These are phyloP conservation scores for Didymella lethalis DNA, from an alignment of 2,329 filamentous ascomycete species.

Conservation along the genomic window DNA sequence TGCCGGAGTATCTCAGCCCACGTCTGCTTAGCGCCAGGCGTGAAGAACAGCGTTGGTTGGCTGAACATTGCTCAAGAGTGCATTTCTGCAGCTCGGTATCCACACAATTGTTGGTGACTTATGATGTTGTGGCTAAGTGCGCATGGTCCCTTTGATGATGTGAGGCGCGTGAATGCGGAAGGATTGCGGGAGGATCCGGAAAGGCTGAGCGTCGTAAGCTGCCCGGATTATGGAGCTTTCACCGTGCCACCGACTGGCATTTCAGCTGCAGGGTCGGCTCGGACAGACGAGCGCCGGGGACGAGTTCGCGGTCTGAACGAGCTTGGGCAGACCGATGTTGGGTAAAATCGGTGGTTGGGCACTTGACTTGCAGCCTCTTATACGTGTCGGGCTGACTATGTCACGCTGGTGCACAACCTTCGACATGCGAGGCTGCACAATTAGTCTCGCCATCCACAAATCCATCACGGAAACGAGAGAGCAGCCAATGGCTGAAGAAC, in stretches of 20 bases:
- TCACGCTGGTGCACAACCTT: background rate
- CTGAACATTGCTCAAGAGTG: background rate
- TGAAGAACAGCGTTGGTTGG: conserved; percentile 15
- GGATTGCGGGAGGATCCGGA: background rate
- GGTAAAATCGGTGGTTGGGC: background rate
- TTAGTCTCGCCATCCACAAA: background rate
- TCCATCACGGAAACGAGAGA: background rate
- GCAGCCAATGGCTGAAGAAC: background rate
- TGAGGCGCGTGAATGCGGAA: background rate
- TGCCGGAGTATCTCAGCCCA: no score
- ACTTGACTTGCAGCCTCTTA: background rate
- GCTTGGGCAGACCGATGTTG: background rate
- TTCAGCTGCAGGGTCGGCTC: background rate
- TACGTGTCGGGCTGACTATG: background rate
- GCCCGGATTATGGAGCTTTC: background rate
- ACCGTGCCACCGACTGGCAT: background rate
- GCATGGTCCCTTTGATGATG: background rate
- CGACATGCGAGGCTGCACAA: background rate
- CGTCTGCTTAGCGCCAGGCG: conserved; percentile 11
- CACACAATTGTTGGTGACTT: background rate
- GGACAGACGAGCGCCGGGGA: background rate
- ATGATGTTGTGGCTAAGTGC: background rate
- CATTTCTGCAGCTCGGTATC: background rate
- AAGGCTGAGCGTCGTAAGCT: background rate
- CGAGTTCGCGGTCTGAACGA: background rate